Evolutionary conservation across 805 yeast genomes (phyloP), one percentile per base, ranked within the genome.

Genomic region (Wickerhamiella azyma): DNA sequence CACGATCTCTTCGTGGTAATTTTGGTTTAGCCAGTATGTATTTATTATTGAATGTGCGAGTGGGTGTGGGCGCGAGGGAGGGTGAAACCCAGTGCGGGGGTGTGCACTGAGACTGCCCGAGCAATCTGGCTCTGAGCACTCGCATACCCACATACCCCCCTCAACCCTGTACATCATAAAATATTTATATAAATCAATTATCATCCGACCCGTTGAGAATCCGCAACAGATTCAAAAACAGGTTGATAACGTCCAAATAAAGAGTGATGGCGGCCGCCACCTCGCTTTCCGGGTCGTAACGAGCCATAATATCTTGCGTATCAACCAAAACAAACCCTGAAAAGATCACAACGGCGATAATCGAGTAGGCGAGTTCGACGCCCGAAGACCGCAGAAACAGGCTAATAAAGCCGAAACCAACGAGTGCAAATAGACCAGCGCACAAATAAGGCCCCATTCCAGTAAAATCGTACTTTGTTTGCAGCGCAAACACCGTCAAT

Each of bases 231-330:
- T 75, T 77, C 52, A 85, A 60, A 67, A 85, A 86, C 64, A 85
- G 69, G 64, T 85, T 85, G 63, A 86, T 68, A 40, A 85, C 74
- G 60, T 85, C 96, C 68, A 85, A 70, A 61, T 86, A 85, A 51
- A 86, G 70, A 53, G 75, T 66, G 58, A 86, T 76, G 13, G 89
- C 76, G 43, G 94, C 89, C 35, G 76, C 72, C n/a, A 85, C 72
- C 57, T 84, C 94, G 54, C 86, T 94, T 54, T 85, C 95, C 37
- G 85, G 78, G 56, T 79, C 80, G 54, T 70, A 76, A 47, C 75
- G 77, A 58, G 80, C 77, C 76, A 85, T 72, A 47, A 85, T 75
- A 54, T 76, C 60, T 62, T 85, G 94, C 17, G 94, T 85, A 61
- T 85, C 96, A 39, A 84, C 75, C 43, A 85, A 63, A 48, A 86